phyloP scores from a whole-genome alignment of 208 protist species.

The Crithidia sp. region DNA sequence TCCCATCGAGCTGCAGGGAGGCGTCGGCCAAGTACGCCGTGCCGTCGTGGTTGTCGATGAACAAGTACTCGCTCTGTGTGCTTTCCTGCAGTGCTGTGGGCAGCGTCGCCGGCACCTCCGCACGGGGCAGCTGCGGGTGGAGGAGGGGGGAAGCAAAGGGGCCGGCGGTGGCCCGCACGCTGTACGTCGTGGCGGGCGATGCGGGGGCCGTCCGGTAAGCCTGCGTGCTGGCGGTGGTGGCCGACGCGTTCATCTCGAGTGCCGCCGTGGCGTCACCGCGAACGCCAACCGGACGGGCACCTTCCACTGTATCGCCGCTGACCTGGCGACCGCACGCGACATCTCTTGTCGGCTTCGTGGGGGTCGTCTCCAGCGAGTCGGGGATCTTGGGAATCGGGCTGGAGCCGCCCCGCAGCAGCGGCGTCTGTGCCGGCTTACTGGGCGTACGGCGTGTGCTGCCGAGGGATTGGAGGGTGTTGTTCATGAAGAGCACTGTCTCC shows the following conservation, averaged over 20 bases:
- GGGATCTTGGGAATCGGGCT: slow-evolving; percentile 18
- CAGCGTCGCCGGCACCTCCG: background rate
- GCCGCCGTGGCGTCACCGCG: background rate
- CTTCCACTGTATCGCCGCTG: background rate
- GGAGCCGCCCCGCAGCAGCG: slow-evolving; percentile 1
- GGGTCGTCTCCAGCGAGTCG: slow-evolving; percentile 24
- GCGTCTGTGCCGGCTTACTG: slow-evolving; percentile 5
- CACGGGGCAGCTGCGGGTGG: background rate
- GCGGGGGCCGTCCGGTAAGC: background rate
- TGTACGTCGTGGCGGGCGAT: slow-evolving; percentile 8
- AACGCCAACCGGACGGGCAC: background rate
- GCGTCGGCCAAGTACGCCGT: slow-evolving; percentile 61
- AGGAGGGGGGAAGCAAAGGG: slow-evolving; percentile 1
- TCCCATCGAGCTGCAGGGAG: slow-evolving; percentile 48
- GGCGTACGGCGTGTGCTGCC: slow-evolving; percentile 31
- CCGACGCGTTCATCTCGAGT: slow-evolving; percentile 7
- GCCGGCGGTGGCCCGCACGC: background rate
- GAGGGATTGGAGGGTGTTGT: slow-evolving; percentile 36
- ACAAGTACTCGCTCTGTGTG: slow-evolving; percentile 40
- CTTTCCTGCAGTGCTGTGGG: background rate
- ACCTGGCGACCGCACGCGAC: background rate
- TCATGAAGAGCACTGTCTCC: slow-evolving; percentile 41
- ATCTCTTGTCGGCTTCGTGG: slow-evolving; percentile 5
- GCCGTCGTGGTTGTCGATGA: slow-evolving; percentile 67
- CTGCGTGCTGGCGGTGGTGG: slow-evolving; percentile 21